These are phyloP conservation scores for Boletus rubescentipes DNA, from an alignment of 768 basidiomycete genomes.

Conservation along the genomic window DNA sequence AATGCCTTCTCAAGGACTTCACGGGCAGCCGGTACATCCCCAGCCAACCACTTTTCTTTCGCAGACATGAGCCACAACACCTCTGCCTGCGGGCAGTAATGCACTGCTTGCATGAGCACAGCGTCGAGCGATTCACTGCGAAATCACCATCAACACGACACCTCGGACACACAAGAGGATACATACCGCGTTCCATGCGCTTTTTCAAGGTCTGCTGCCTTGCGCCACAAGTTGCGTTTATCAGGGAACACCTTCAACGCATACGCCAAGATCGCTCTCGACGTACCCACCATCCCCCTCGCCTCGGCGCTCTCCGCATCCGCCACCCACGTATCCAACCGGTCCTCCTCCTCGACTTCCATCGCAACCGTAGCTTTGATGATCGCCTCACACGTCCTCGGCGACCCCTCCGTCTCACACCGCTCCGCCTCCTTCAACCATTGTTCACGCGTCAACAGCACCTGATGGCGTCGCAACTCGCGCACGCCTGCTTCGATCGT, in stretches of 20 bases:
- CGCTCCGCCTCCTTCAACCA: constrained; percentile 96
- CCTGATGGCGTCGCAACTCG: constrained; percentile 78
- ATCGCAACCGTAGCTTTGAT: constrained; percentile 91
- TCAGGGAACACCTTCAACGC: constrained; percentile 91
- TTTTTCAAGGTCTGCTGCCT: constrained; percentile 93
- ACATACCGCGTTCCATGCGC: constrained; percentile 76
- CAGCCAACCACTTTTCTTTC: constrained; percentile 93
- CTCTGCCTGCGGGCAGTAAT: constrained; percentile 93
- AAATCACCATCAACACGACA: constrained; percentile 3
- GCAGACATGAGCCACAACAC: constrained; percentile 98
- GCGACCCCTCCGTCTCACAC: constrained; percentile 83
- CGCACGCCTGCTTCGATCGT: constrained; percentile 86
- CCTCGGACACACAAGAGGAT: not conserved
- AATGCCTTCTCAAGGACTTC: constrained; percentile 88
- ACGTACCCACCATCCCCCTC: constrained; percentile 74
- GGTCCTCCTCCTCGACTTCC: constrained; percentile 95
- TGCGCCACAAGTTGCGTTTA: constrained; percentile 80
- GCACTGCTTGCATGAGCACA: constrained; percentile 78
- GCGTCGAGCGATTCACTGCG: constrained; percentile 75
- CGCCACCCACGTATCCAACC: constrained; percentile 84
- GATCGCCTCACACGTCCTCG: constrained; percentile 89
- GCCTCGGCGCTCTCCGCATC: constrained; percentile 85
- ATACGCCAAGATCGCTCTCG: constrained; percentile 87
- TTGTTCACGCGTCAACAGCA: constrained; percentile 83
- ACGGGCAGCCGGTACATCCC: constrained; percentile 89